A percentile compares a stretch with the other conserved stretches of the same genome.
Conservation (phyloP, 208 protist genomes). For the Leishmania guyanensis region DNA sequence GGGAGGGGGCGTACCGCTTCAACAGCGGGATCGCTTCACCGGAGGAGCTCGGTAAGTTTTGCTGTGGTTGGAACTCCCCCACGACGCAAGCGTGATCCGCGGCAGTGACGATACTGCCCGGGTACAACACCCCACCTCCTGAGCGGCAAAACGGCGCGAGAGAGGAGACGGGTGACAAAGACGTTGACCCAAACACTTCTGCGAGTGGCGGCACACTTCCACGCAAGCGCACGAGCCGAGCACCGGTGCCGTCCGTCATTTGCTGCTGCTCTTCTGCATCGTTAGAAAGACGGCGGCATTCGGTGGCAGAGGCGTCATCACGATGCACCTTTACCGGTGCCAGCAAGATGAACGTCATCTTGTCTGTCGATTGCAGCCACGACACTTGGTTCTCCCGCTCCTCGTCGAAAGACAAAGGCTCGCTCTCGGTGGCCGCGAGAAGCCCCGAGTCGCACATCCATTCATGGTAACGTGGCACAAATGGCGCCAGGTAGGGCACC, state of each 20-base stretch:
- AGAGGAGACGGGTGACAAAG: background rate
- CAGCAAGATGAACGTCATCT: conserved; percentile 92
- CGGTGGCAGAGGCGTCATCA: background rate
- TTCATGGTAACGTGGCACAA: conserved; percentile 84
- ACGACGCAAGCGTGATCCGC: conserved; percentile 4
- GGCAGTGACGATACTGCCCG: conserved; percentile 23
- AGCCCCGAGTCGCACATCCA: conserved; percentile 88
- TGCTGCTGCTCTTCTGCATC: background rate
- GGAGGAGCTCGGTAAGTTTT: background rate
- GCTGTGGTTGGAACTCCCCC: background rate
- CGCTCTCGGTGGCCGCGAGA: conserved; percentile 77
- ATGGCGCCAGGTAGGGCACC: conserved; percentile 84
- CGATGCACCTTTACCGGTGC: conserved; percentile 28
- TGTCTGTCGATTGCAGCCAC: conserved; percentile 81
- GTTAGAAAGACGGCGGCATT: background rate
- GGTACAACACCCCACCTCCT: background rate
- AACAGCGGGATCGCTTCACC: conserved; percentile 7
- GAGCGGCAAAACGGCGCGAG: background rate
- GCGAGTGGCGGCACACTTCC: background rate
- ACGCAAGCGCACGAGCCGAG: background rate
- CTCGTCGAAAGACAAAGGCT: conserved; percentile 84
- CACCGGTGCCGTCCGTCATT: background rate
- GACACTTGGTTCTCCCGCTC: conserved; percentile 88
- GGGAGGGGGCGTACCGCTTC: conserved; percentile 19
- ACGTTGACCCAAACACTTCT: conserved; percentile 1